phyloP scores from a whole-genome alignment of 164 flowering plant genomes.

The Chimonanthus praecox region DNA sequence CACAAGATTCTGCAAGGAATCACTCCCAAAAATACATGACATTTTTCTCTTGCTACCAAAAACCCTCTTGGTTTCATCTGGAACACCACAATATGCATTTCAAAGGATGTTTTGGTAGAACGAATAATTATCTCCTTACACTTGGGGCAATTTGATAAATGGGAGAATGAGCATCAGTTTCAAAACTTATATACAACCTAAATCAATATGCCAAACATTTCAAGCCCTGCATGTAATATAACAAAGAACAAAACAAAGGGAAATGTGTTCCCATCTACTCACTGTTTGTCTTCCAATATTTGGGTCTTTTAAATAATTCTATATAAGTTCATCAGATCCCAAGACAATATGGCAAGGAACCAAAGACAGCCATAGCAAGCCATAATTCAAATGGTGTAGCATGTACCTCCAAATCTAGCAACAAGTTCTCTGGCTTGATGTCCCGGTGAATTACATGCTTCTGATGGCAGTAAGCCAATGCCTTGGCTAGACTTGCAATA shows the following conservation, averaged over 20 bases:
- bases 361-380: background rate
- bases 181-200: background rate
- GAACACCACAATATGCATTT: too few relatives aligned
- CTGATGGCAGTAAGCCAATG: slow-evolving; percentile 86
- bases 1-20: too few relatives aligned
- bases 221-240: background rate
- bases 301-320: background rate
- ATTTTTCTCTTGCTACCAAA: too few relatives aligned
- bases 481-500: slow-evolving; percentile 75
- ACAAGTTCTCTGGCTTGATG: slow-evolving; percentile 92
- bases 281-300: background rate
- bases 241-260: background rate
- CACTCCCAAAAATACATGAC: background rate
- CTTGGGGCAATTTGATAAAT: too few relatives aligned
- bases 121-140: too few relatives aligned
- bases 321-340: too few relatives aligned
- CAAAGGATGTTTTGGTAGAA: too few relatives aligned
- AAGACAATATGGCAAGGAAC: background rate
- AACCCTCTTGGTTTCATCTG: too few relatives aligned
- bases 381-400: background rate
- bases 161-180: too few relatives aligned
- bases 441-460: slow-evolving; percentile 96
- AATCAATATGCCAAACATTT: background rate
- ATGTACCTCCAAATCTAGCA: slow-evolving; percentile 85
- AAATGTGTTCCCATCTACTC: background rate